Evolutionary conservation across 2,329 filamentous ascomycete species (phyloP).

Genomic region (Diplodia seriata): DNA sequence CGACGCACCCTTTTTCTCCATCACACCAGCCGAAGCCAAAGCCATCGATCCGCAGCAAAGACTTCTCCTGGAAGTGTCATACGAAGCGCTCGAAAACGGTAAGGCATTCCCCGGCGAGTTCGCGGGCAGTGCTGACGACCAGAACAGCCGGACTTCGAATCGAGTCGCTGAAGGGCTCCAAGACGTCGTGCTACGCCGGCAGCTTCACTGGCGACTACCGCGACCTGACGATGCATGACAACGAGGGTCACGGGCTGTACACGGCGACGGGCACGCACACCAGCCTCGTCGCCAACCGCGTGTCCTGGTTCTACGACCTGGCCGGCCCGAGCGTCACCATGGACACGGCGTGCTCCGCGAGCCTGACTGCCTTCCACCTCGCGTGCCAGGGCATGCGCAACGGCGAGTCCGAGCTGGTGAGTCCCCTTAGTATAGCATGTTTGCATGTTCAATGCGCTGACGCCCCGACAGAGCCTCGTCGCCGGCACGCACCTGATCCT

Average conservation of each 20-base stretch:
- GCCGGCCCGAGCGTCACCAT: conserved; percentile 41
- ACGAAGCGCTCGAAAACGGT: conserved; percentile 37
- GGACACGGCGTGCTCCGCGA: conserved; percentile 47
- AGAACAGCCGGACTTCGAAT: conserved; percentile 27
- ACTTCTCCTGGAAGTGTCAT: conserved; percentile 36
- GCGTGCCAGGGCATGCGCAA: conserved; percentile 39
- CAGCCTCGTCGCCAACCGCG: conserved; percentile 41
- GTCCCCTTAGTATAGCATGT: conserved; percentile 48
- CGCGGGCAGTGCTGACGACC: background rate
- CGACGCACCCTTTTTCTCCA: conserved; percentile 38
- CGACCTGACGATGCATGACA: conserved; percentile 29
- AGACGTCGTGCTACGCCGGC: conserved; percentile 40
- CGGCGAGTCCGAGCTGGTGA: conserved; percentile 45
- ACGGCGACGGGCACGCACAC: conserved; percentile 31
- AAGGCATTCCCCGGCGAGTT: background rate
- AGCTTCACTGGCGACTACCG: conserved; percentile 29
- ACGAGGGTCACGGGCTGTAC: conserved; percentile 28
- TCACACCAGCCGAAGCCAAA: conserved; percentile 34
- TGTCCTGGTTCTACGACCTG: conserved; percentile 43
- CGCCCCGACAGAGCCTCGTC: background rate
- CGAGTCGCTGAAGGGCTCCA: conserved; percentile 29
- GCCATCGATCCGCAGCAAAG: conserved; percentile 39
- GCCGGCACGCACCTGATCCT: conserved; percentile 23
- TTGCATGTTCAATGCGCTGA: no score
- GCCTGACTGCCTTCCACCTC: conserved; percentile 37